Conservation (phyloP, 192 early-diverging fungal genomes). For the Umbelopsis ramanniana region DNA sequence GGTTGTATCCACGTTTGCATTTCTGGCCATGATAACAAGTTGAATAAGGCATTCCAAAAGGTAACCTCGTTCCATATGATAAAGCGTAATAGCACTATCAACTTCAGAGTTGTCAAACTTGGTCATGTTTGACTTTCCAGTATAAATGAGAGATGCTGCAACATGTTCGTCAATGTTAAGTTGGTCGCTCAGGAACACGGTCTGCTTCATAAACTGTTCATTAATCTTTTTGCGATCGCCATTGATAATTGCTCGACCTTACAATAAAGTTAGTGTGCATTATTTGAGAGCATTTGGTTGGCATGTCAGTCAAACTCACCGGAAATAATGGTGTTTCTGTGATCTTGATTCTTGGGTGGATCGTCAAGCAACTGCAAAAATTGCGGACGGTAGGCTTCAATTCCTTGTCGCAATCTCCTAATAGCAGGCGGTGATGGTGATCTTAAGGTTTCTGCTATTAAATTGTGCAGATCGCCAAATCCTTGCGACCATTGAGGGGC, state of each 20-base stretch:
- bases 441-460: constrained; percentile 13
- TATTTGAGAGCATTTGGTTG: background rate
- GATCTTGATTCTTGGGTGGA: constrained; percentile 25
- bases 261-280: constrained; percentile 1
- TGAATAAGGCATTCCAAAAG: constrained; percentile 57
- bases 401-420: constrained; percentile 11
- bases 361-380: constrained; percentile 31
- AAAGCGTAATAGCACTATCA: constrained; percentile 71
- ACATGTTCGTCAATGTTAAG: constrained; percentile 79
- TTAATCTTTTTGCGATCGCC: constrained; percentile 65
- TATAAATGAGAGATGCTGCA: constrained; percentile 68
- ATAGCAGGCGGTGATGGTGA: background rate
- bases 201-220: constrained; percentile 67
- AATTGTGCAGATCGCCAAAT: constrained; percentile 10
- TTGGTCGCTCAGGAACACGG: constrained; percentile 76
- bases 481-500: constrained; percentile 20
- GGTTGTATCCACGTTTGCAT: constrained; percentile 43
- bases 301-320: constrained; percentile 24
- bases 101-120: constrained; percentile 44
- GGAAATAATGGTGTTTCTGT: constrained; percentile 29
- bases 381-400: constrained; percentile 1
- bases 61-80: constrained; percentile 67
- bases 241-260: constrained; percentile 60
- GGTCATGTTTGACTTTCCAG: constrained; percentile 31
- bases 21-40: constrained; percentile 58